A percentile compares a stretch with the other conserved stretches of the same genome.
phyloP scores from a whole-genome alignment of 306 rosid species.

The Datisca glomerata region DNA sequence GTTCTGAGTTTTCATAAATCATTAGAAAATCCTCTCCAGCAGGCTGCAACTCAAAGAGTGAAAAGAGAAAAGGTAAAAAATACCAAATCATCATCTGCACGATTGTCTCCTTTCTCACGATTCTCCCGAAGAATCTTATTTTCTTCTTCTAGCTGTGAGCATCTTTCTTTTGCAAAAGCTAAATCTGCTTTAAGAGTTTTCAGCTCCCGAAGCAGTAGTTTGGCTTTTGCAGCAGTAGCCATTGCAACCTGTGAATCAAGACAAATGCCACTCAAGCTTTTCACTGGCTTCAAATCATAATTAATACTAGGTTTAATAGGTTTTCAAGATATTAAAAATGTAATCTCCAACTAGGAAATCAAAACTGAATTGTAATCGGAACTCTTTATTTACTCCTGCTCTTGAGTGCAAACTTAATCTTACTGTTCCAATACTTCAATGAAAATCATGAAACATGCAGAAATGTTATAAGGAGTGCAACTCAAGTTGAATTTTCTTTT shows the following conservation, averaged over 20 bases:
- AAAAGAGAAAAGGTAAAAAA: neutral
- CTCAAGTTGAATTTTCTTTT: no score
- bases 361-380: no score
- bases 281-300: neutral
- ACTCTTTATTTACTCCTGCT: no score
- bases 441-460: no score
- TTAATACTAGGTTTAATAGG: no score
- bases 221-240: conserved; percentile 99
- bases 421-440: no score
- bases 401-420: no score
- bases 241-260: conserved; percentile 60
- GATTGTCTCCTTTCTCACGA: conserved; percentile 54
- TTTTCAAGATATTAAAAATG: neutral
- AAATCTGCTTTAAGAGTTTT: conserved; percentile 89
- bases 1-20: neutral
- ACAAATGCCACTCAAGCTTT: conserved; percentile 20
- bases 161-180: conserved; percentile 81
- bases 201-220: conserved; percentile 83
- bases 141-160: conserved; percentile 94
- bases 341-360: no score
- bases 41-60: neutral
- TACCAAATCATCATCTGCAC: conserved; percentile 95
- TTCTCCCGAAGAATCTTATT: conserved; percentile 71
- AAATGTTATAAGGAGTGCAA: no score
- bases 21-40: no score